A percentile compares a stretch with the other conserved stretches of the same genome.
These are phyloP conservation scores for Porcisia deanei DNA, from an alignment of 208 protist species.

Conservation along the genomic window DNA sequence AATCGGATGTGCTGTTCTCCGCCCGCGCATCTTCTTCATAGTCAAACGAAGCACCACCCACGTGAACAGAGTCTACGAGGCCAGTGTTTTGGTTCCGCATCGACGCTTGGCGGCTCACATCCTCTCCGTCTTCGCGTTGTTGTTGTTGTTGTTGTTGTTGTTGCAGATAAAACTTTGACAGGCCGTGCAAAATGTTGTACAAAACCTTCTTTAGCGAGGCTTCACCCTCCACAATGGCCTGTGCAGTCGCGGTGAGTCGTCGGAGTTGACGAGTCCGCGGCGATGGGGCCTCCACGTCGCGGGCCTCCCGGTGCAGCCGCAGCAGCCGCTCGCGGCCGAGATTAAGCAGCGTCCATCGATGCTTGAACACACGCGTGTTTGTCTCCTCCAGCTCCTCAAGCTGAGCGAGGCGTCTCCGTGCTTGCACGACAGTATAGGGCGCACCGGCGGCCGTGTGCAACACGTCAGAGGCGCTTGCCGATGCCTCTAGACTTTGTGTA, in stretches of 20 bases:
- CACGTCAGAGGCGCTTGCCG: neutral
- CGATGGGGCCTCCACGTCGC: neutral
- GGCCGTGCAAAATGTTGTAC: neutral
- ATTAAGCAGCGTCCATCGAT: slow-evolving; percentile 15
- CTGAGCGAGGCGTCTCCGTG: slow-evolving; percentile 21
- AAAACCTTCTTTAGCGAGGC: slow-evolving; percentile 13
- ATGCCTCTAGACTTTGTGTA: neutral
- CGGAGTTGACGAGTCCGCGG: slow-evolving; percentile 8
- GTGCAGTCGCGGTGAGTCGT: neutral
- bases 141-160: slow-evolving; percentile 8
- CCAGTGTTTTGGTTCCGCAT: neutral
- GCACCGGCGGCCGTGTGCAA: neutral
- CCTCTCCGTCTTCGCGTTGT: neutral
- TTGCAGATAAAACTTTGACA: neutral
- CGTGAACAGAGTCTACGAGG: slow-evolving; percentile 2
- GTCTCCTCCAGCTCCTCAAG: slow-evolving; percentile 16
- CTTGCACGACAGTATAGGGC: slow-evolving; percentile 12
- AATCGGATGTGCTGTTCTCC: neutral
- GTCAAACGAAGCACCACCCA: neutral
- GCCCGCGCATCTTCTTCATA: neutral
- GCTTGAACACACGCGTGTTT: slow-evolving; percentile 26
- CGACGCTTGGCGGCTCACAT: neutral
- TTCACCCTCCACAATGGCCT: slow-evolving; percentile 30
- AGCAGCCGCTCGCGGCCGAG: slow-evolving; percentile 18
- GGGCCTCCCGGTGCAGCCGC: slow-evolving; percentile 2